Conservation (phyloP, 108 stramenopile species). For the Discostella pseudostelligera region DNA sequence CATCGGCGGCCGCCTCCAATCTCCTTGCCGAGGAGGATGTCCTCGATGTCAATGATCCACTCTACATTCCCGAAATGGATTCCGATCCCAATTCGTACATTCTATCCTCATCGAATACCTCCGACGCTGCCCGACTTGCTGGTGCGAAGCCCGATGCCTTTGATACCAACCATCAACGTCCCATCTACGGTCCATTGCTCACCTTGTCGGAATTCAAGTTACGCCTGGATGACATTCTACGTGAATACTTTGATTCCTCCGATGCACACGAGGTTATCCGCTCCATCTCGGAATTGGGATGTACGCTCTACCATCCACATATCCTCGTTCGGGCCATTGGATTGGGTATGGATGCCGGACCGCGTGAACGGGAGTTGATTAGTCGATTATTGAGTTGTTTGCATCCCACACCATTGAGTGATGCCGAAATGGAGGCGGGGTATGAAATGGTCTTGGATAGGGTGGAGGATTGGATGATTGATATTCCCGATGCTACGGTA, state of each 20-base stretch:
- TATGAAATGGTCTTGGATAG: slow-evolving; percentile 86
- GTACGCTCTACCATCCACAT: slow-evolving; percentile 72
- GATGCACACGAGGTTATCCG: slow-evolving; percentile 80
- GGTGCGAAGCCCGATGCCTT: slow-evolving; percentile 33
- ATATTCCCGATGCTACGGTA: slow-evolving; percentile 87
- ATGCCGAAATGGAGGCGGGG: slow-evolving; percentile 76
- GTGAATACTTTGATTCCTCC: slow-evolving; percentile 78
- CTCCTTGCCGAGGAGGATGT: slow-evolving; percentile 16
- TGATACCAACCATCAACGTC: slow-evolving; percentile 56
- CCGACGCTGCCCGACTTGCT: slow-evolving; percentile 7
- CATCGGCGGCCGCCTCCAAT: background rate
- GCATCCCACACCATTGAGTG: slow-evolving; percentile 78
- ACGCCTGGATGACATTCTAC: slow-evolving; percentile 57
- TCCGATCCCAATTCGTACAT: slow-evolving; percentile 55
- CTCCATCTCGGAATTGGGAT: slow-evolving; percentile 72
- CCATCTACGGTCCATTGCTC: slow-evolving; percentile 77
- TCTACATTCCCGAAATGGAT: slow-evolving; percentile 70
- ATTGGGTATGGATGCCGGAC: slow-evolving; percentile 76
- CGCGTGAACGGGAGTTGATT: slow-evolving; percentile 85
- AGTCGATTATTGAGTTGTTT: slow-evolving; percentile 80
- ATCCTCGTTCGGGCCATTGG: slow-evolving; percentile 81
- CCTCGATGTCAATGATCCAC: slow-evolving; percentile 79
- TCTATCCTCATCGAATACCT: slow-evolving; percentile 27
- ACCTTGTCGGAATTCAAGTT: slow-evolving; percentile 86
- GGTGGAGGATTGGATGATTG: slow-evolving; percentile 84